Conservation (phyloP, 495 filamentous ascomycete genomes). For the Aspergillus leporis region DNA sequence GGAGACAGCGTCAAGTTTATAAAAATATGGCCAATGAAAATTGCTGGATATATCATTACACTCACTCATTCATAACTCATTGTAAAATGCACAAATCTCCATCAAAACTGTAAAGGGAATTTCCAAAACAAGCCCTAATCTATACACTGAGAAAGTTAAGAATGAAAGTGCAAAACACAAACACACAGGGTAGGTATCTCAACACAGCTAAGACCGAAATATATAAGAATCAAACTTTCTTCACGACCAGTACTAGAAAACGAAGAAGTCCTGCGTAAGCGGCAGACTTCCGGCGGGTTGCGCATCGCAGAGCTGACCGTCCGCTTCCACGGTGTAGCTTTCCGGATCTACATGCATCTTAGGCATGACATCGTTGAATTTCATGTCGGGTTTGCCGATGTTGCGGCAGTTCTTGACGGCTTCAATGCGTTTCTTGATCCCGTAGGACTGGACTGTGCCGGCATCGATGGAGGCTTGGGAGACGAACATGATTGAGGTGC, state of each 20-base stretch:
- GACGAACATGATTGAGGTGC: constrained; percentile 79
- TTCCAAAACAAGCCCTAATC: not conserved
- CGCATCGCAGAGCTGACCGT: constrained; percentile 72
- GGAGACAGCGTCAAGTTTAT: too few species aligned
- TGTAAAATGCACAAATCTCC: not conserved
- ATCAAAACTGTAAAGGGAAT: too few species aligned
- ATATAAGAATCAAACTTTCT: not conserved
- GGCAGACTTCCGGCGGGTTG: constrained; percentile 74
- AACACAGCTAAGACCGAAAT: not conserved
- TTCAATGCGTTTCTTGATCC: constrained; percentile 78
- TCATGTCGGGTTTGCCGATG: constrained; percentile 91
- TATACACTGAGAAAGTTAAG: not conserved
- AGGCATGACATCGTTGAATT: constrained; percentile 84
- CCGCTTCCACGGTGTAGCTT: constrained; percentile 85
- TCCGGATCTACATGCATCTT: constrained; percentile 95
- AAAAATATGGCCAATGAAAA: not conserved
- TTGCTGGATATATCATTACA: not conserved
- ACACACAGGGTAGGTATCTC: not conserved
- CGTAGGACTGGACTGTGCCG: constrained; percentile 68
- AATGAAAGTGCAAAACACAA: not conserved
- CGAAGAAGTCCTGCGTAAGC: constrained; percentile 63
- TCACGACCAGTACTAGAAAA: constrained; percentile 15
- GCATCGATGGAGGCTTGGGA: constrained; percentile 67
- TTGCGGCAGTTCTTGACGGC: constrained; percentile 76
- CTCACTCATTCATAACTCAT: not conserved